Base-by-base conservation (phyloP, 306 rosid species). In the Glycyrrhiza uralensis region DNA sequence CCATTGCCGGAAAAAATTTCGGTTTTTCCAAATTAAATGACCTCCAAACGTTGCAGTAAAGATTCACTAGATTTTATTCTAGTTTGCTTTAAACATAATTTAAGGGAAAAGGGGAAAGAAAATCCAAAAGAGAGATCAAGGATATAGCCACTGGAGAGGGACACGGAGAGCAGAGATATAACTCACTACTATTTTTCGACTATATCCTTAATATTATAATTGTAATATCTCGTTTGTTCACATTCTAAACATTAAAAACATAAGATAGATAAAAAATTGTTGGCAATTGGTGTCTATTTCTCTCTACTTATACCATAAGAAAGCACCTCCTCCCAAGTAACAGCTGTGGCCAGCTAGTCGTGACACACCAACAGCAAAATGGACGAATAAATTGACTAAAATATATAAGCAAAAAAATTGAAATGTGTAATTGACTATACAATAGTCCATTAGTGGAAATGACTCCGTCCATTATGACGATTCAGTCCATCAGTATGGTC, bases 311-410 rank as follows among this genome's bases (percentile, higher is more conserved):
- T 61, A 61, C 68, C 47, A 10, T 13, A 61, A 61, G 68, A n/a
- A n/a, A n/a, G 32, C 68, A 61, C 32, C 64, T 30, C 64, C 36
- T 44, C 69, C 61, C 32, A 69, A 61, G 51, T 14, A 28, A 17
- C 5, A 80, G 77, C 32, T 68, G 58, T 49, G 39, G 76, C 68
- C 66, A 47, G 56, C 65, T 66, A 1, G 62, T 63, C 13, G 3
- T 0, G 52, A 24, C 78, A 42, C 35, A 1, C 72, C 67, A 38
- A 69, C 50, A 23, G 12, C 71, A 35, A 65, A 72, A 35, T 72
- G 54, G 61, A 78, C 41, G 4, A 41, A 57, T 58, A 58, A 46
- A 49, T 28, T 52, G n/a, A 15, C n/a, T n/a, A n/a, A n/a, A n/a
- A n/a, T n/a, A n/a, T n/a, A 59, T 4, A 62, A 12, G 5, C 4